Base-by-base conservation (phyloP, 805 yeast species). In the Wickerhamiella alocasiicola region DNA sequence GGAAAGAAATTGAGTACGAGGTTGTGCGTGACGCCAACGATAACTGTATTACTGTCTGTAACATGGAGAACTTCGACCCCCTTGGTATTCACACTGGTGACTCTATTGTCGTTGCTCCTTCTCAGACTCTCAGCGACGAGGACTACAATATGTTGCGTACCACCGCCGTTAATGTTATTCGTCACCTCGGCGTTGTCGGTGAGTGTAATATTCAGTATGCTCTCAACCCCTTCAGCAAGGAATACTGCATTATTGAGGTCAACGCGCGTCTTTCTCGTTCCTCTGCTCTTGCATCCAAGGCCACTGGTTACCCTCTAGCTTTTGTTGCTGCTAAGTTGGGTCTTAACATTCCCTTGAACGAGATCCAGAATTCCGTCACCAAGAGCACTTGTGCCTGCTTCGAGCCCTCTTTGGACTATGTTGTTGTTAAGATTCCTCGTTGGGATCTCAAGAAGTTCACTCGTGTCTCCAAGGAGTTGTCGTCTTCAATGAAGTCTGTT, bases 71-170 rank as follows among this genome's bases (percentile, higher is more conserved):
- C 66, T 88, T 88, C 52, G 98, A 88, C 65, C 98, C 98, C 35
- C 72, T 88, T 54, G 98, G 98, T 61, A 87, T 88, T 56, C 98
- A 88, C 61, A 88, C 98, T 45, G 98, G 98, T 72, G 98, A 88
- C 63, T 91, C 97, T 42, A 91, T 88, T 56, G 98, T 88, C 43
- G 95, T 88, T 56, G 98, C 98, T 41, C 98, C 98, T 38, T 87
- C 96, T 32, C 98, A 88, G 68, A 88, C 98, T 31, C 68, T 88
- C 49, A 81, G 95, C 15, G 97, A 88, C 60, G 95, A 83, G 61
- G 98, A 88, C 57, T 88, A 87, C 68, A 83, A 88, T 67, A 91
- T 91, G 97, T 72, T 88, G 59, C 78, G 98, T 68, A 81, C 96
- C 39, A 84, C 98, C 34, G 98, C 98, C 35, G 91, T 91, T 52